Base-by-base conservation (phyloP, 208 protist genomes). In the Leishmania tarentolae region DNA sequence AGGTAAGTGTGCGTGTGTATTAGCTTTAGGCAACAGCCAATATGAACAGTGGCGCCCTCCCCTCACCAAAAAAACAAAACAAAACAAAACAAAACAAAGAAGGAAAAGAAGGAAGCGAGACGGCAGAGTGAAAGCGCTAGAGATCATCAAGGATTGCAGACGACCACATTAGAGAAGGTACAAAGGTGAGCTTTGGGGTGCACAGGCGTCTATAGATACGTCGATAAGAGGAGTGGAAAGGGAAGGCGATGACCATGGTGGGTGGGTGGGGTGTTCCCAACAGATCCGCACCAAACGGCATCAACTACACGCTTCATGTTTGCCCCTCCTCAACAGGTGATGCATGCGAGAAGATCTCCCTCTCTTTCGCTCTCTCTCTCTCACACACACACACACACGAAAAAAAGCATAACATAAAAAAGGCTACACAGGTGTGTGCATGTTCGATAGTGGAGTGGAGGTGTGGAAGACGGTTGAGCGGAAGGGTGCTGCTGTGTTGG, bases 11-110 rank as follows among this genome's bases (percentile, higher is more conserved):
- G 68, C 17, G 63, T 42, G 63, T 13, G 68, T 73, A 42, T 68
- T 28, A 40, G 61, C 61, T 35, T 40, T 68, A 3, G 61, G 31
- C 31, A 68, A 3, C n/a, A 3, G 31, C 31, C 40, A 35, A 17
- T 31, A 68, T 5, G 61, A 15, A 31, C 61, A 24, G 31, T 68
- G 57, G 9, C 17, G 50, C 6, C 0, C 19, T 24, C 8, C 0
- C 56, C 21, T 6, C 46, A 13, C 76, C 6, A 75, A 73, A 76
- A 44, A 42, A 61, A 65, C 5, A 69, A 63, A 65, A 42, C 11
- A 56, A 75, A 77, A 71, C 61, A 59, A 69, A 71, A 50, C 19
- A 28, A 82, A 5, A 42, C 4, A 42, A 15, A 69, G 65, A 42
- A 6, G 24, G 37, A 44, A 69, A 44, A 1, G 40, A 72, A 47